phyloP scores from a whole-genome alignment of 768 basidiomycete genomes.

The Naganishia vaughanmartiniae region DNA sequence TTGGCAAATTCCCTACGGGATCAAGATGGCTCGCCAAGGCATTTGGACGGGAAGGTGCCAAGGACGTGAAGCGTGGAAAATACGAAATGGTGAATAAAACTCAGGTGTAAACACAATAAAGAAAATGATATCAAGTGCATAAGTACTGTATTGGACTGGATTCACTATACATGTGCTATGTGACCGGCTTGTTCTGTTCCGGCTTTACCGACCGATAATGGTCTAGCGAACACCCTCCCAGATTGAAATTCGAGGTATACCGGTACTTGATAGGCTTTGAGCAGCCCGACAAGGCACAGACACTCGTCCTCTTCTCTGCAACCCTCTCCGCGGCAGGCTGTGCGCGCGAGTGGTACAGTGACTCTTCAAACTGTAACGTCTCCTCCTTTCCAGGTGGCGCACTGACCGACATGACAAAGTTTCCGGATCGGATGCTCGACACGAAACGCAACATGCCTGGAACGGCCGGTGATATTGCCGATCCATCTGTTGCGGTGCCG shows the following conservation, averaged over 20 bases:
- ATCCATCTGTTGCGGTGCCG: neutral
- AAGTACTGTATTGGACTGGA: neutral
- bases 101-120: neutral
- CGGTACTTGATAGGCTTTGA: slow-evolving; percentile 1
- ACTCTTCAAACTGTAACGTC: slow-evolving; percentile 26
- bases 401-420: slow-evolving; percentile 30
- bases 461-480: neutral
- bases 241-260: neutral
- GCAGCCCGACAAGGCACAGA: neutral
- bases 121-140: slow-evolving; percentile 10
- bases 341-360: neutral
- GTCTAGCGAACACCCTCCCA: neutral
- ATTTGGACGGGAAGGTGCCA: neutral
- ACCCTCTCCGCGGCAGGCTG: neutral
- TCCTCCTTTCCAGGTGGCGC: slow-evolving; percentile 35
- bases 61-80: slow-evolving; percentile 2
- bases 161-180: neutral
- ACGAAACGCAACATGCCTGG: slow-evolving; percentile 33
- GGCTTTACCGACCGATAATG: neutral
- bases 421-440: slow-evolving; percentile 35
- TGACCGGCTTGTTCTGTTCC: neutral
- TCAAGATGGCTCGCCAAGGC: slow-evolving; percentile 1
- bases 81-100: slow-evolving; percentile 20
- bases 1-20: neutral
- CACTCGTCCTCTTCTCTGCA: neutral